Conservation (phyloP, 108 stramenopile genomes). For the Nannochloropsis gaditana region DNA sequence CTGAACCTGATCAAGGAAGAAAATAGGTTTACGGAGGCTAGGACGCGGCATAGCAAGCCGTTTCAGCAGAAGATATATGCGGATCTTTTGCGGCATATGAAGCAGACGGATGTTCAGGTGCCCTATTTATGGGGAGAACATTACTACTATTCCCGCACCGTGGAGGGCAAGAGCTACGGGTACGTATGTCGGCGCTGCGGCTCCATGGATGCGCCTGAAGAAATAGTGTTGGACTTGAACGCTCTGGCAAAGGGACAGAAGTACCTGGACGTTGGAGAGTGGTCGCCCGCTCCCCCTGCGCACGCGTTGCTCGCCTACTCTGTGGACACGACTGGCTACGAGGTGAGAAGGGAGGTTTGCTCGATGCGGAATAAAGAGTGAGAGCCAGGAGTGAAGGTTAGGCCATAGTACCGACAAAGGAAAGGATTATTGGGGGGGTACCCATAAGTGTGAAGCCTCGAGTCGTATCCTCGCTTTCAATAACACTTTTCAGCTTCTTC, state of each 20-base stretch:
- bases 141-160: conserved; percentile 78
- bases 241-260: conserved; percentile 64
- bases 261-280: conserved; percentile 69
- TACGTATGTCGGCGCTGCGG: conserved; percentile 65
- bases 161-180: conserved; percentile 75
- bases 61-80: conserved; percentile 64
- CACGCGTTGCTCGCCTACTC: conserved; percentile 71
- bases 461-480: no score
- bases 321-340: conserved; percentile 74
- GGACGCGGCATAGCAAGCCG: conserved; percentile 61
- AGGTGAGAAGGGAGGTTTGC: conserved; percentile 32
- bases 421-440: no score
- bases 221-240: conserved; percentile 79
- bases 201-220: conserved; percentile 39
- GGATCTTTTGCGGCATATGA: conserved; percentile 65
- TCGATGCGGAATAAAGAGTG: neutral
- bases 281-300: conserved; percentile 61
- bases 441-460: no score
- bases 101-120: conserved; percentile 68
- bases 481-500: no score
- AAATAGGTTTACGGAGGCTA: conserved; percentile 66
- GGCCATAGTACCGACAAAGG: no score
- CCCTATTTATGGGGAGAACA: conserved; percentile 68
- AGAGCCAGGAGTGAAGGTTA: neutral
- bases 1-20: conserved; percentile 68